Percentiles rank a stretch among this genome's conserved stretches.
These are phyloP conservation scores for Micromonas pusilla DNA, from an alignment of 139 green algal species.

Conservation along the genomic window DNA sequence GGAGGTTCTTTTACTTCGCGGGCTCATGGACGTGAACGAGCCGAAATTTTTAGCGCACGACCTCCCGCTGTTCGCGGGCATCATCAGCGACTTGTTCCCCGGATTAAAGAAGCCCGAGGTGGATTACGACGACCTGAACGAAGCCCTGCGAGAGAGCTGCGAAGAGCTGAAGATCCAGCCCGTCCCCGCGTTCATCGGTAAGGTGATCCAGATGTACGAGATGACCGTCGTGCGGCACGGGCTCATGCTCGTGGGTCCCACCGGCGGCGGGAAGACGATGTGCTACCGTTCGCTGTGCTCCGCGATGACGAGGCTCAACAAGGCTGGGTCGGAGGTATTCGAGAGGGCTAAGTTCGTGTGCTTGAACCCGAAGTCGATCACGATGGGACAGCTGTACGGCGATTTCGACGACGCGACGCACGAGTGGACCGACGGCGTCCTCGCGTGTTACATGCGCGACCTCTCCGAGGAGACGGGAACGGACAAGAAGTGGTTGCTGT, in stretches of 20 bases:
- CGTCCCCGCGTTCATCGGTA: constrained; percentile 53
- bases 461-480: constrained; percentile 55
- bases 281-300: constrained; percentile 50
- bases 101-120: constrained; percentile 38
- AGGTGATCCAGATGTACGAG: constrained; percentile 80
- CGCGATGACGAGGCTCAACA: constrained; percentile 41
- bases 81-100: constrained; percentile 69
- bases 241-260: constrained; percentile 76
- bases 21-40: constrained; percentile 63
- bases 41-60: constrained; percentile 69
- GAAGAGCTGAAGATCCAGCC: constrained; percentile 48
- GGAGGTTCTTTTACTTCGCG: constrained; percentile 61
- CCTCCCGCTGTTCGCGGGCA: constrained; percentile 65
- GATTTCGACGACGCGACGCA: constrained; percentile 73
- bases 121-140: constrained; percentile 34
- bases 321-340: constrained; percentile 31
- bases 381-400: constrained; percentile 72
- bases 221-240: constrained; percentile 75
- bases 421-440: constrained; percentile 73
- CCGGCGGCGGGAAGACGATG: constrained; percentile 69
- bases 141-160: constrained; percentile 44
- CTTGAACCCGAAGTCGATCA: constrained; percentile 73
- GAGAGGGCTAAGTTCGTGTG: constrained; percentile 46
- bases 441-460: constrained; percentile 72
- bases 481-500: constrained; percentile 80